These are phyloP conservation scores for Mycosarcoma mackinlayi DNA, from an alignment of 1,284 basidiomycete genomes.

Conservation along the genomic window DNA sequence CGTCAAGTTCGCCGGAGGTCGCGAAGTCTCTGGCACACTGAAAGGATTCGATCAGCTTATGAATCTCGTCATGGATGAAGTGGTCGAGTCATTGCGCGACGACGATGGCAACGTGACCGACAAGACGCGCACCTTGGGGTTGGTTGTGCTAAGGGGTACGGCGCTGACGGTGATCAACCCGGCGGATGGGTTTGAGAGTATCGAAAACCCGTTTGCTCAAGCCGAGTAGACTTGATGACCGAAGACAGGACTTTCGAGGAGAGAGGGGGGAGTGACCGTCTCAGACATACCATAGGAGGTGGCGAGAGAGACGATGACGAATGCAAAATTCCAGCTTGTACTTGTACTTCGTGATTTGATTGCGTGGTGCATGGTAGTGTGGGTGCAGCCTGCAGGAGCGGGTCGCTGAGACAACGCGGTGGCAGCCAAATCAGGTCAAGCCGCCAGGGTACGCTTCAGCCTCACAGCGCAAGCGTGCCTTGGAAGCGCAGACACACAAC, in stretches of 20 bases:
- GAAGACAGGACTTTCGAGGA: background rate
- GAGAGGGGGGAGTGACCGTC: background rate
- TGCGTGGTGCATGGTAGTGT: background rate
- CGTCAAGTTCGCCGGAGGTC: conserved; percentile 95
- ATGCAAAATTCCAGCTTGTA: conserved; percentile 2
- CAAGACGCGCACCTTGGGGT: conserved; percentile 58
- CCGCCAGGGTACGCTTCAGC: no score
- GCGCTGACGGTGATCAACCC: conserved; percentile 66
- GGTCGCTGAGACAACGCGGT: no score
- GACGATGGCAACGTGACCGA: conserved; percentile 55
- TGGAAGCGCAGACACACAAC: no score
- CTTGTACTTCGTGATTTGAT: background rate
- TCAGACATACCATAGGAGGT: background rate
- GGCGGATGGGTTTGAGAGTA: conserved; percentile 65
- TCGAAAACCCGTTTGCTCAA: conserved; percentile 63
- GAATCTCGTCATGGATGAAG: conserved; percentile 92
- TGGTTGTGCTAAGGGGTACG: conserved; percentile 65
- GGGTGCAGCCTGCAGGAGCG: background rate
- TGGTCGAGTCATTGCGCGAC: conserved; percentile 76
- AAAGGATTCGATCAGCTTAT: conserved; percentile 97
- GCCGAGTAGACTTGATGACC: conserved; percentile 34
- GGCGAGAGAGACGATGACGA: background rate
- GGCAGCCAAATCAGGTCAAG: no score
- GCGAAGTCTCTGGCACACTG: conserved; percentile 90
- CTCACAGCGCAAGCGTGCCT: no score